Conservation (phyloP, 1,284 basidiomycete genomes). For the Austroboletus niveus region DNA sequence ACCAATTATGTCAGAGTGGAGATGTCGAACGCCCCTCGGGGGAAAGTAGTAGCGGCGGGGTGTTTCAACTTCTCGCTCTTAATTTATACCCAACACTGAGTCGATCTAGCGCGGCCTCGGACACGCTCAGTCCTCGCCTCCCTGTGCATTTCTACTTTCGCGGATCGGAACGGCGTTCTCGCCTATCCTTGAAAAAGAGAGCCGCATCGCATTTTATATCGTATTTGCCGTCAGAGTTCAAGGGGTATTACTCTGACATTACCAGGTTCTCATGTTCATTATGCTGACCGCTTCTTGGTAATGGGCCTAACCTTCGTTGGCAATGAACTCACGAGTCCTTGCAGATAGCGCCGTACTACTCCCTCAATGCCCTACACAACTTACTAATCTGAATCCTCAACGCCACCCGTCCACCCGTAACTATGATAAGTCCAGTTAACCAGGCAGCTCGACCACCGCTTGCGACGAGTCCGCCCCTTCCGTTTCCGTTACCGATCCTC, state of each 20-base stretch:
- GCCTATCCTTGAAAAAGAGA: neutral
- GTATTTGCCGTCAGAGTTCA: neutral
- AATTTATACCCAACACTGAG: neutral
- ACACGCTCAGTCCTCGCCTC: neutral
- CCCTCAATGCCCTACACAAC: neutral
- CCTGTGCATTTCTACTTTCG: neutral
- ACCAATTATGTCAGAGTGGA: neutral
- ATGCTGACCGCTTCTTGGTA: neutral
- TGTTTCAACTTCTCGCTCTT: neutral
- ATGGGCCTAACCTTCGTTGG: neutral
- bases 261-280: neutral
- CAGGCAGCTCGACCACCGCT: no score
- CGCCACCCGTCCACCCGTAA: neutral
- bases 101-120: neutral
- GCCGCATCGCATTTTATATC: neutral
- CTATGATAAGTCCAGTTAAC: no score
- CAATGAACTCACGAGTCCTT: neutral
- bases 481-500: no score
- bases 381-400: neutral
- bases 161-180: neutral
- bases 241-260: neutral
- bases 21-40: neutral
- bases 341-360: neutral
- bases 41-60: neutral
- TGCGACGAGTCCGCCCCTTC: no score